Base-by-base conservation (phyloP, 768 basidiomycete genomes). In the Rhodotorula kratochvilovae region DNA sequence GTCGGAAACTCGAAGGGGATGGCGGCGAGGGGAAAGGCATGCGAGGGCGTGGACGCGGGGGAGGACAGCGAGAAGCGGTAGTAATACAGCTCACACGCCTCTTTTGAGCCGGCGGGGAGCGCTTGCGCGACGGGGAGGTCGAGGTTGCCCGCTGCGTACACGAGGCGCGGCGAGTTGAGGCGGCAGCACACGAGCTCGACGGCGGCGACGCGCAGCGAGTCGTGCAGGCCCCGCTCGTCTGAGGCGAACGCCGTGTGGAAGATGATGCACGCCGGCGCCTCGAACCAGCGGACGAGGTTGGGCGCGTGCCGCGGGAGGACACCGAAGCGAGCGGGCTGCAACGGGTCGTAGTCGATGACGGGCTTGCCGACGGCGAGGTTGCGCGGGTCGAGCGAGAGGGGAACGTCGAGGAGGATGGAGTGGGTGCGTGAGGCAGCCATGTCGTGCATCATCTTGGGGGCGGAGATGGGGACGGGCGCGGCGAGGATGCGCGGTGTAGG, bases 1-100 rank as follows among this genome's bases (percentile, higher is more conserved):
- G 78, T 77, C 4, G 82, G 81, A 58, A 82, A 82, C 65, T 82
- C 82, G 77, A 81, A 81, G 5, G 82, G 81, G 35, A 82, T 81
- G 29, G 77, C 68, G 2, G 75, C 68, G 31, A 82, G 77, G 2
- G 81, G 78, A 74, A 82, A 82, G 5, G 78, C 76, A 62, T 81
- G 79, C 1, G 78, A 72, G 21, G 72, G 61, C 57, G 54, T 46
- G 25, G 23, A 17, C 13, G 13, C 39, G 5, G 57, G 39, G 53
- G 56, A 59, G 31, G n/a, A 73, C 71, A 45, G 79, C 57, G 64
- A 71, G 74, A 81, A 80, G 31, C 79, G 79, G 70, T 81, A 79
- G 68, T 80, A 81, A 67, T 80, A 78, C 25, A 82, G 72, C 36
- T 75, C 77, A 45, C 80, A 80, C 16, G 78, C 74, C 63, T 81